Evolutionary conservation across 352 stramenopile species (phyloP), one percentile per base, ranked within the genome.

Genomic region (Pythium sukuiense): DNA sequence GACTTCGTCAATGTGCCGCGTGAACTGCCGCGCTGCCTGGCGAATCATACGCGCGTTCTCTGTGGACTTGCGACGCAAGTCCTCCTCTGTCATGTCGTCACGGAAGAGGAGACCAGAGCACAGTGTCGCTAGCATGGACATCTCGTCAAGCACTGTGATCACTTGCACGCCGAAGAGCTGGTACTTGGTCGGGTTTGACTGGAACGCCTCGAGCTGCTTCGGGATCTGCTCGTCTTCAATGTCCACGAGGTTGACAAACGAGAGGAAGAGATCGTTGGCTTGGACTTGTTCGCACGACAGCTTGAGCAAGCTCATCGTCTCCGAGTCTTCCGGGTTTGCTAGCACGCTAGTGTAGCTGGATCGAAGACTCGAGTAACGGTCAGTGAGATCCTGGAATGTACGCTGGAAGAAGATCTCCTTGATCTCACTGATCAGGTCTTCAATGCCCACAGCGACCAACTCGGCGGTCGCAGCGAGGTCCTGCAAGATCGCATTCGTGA

Each of bases 171-270:
- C 59, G 37, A 65, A 65, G 27, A 46, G 18, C 50, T 65, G 18
- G 37, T 65, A 65, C 24, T 59, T 59, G 24, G 46, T 43, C 43
- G 56, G 56, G 26, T 62, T 18, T 13, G 24, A 54, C 56, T 62
- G 12, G 56, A 62, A 62, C 2, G 48, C 18, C 50, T 65, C 35
- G 6, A 65, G 46, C 37, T 65, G 59, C 7, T 65, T 58, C 14
- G 59, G 59, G 59, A 65, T 65, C 35, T 65, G 59, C 11, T 58
- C 53, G 59, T 65, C 59, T 30, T 65, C 59, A 29, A 65, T 65
- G 26, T 65, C 59, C 32, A 65, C 41, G 26, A 65, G 59, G 50
- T 65, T 65, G 13, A 65, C 6, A 29, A 57, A 65, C 59, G 59
- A 65, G 1, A 65, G 37, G 16, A 65, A 59, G 7, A 65, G 37